Conservation (phyloP, 2,329 filamentous ascomycete genomes). For the Fusarium pseudonygamai region DNA sequence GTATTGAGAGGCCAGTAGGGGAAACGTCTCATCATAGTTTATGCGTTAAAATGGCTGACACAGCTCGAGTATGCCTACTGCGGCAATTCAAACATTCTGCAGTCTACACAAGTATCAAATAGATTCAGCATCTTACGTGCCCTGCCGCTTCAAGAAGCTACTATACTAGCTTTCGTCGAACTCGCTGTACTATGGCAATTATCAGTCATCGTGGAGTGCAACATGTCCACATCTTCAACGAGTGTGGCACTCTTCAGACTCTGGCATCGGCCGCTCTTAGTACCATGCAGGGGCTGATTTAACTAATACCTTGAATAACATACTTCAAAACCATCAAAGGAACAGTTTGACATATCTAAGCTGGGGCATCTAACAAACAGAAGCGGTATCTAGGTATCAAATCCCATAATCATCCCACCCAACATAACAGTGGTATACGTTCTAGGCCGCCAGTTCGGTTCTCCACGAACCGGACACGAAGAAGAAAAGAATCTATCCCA, state of each 20-base stretch:
- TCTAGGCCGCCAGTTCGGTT: background rate
- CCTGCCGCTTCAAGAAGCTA: background rate
- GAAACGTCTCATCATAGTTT: background rate
- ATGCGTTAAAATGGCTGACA: background rate
- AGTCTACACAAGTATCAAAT: background rate
- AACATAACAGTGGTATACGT: background rate
- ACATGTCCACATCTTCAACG: background rate
- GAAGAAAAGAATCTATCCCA: conserved; percentile 7
- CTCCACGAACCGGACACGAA: background rate
- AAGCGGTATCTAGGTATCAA: conserved; percentile 36
- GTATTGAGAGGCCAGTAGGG: background rate
- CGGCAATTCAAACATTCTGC: background rate
- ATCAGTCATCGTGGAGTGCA: background rate
- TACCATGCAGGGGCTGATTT: background rate
- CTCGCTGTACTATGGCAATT: background rate
- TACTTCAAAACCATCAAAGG: background rate
- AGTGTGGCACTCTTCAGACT: background rate
- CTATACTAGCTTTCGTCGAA: background rate
- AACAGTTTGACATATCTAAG: conserved; percentile 11
- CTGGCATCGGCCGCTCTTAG: too few relatives aligned
- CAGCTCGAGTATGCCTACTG: background rate
- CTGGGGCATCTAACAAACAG: conserved; percentile 5
- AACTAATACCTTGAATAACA: background rate
- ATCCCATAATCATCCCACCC: conserved; percentile 20
- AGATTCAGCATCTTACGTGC: background rate